phyloP scores from a whole-genome alignment of 2,329 filamentous ascomycete genomes.

The Aspergillus pseudonomiae region DNA sequence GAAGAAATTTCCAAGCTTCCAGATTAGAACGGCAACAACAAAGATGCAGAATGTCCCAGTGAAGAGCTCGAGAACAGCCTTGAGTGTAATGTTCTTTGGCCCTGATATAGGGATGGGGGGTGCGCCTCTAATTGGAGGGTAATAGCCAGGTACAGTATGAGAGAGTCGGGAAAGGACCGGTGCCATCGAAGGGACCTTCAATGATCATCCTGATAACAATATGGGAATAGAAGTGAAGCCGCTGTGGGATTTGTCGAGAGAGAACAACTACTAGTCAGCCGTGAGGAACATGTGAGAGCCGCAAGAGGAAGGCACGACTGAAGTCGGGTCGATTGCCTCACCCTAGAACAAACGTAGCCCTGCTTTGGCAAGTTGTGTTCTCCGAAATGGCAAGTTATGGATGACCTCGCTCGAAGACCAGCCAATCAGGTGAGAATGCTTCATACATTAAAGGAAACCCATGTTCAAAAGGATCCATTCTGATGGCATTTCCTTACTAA shows the following conservation, averaged over 20 bases:
- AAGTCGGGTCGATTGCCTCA: background rate
- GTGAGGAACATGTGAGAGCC: background rate
- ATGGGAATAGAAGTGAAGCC: slow-evolving; percentile 3
- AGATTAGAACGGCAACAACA: slow-evolving; percentile 39
- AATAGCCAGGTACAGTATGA: slow-evolving; percentile 28
- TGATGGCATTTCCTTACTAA: no score
- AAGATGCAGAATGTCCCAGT: slow-evolving; percentile 43
- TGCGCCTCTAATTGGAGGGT: slow-evolving; percentile 29
- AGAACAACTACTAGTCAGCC: background rate
- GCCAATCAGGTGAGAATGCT: background rate
- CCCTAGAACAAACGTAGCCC: background rate
- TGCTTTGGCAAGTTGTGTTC: background rate
- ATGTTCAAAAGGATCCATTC: no score
- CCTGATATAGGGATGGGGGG: slow-evolving; percentile 25
- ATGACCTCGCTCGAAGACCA: background rate
- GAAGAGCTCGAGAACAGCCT: slow-evolving; percentile 37
- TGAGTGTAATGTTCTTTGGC: slow-evolving; percentile 31
- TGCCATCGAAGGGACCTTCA: slow-evolving; percentile 30
- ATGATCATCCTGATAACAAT: slow-evolving; percentile 27
- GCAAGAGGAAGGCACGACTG: slow-evolving; percentile 8
- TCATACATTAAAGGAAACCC: background rate
- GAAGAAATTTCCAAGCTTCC: slow-evolving; percentile 42
- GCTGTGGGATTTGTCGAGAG: background rate
- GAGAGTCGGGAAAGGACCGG: slow-evolving; percentile 31
- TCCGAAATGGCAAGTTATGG: background rate